Percentiles rank a stretch among this genome's conserved stretches.
phyloP scores from a whole-genome alignment of 2,329 filamentous ascomycete species.

The Lomentospora prolificans region DNA sequence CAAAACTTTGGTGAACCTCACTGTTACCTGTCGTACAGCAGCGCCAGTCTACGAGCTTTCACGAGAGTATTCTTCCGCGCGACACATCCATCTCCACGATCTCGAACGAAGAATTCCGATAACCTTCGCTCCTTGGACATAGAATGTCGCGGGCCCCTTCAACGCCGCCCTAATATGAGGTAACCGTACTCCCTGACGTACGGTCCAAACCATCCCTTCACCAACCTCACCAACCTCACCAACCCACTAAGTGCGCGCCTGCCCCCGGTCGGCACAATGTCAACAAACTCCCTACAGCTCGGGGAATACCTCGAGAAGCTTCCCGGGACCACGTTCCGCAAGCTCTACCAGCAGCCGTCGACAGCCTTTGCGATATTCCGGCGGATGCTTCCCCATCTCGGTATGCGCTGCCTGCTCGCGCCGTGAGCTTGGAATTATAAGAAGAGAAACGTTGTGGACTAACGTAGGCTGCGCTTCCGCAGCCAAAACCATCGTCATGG shows the following conservation, averaged over 20 bases:
- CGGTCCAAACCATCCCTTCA: background rate
- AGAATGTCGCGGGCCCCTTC: background rate
- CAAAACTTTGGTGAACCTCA: background rate
- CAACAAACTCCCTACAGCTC: conserved; percentile 41
- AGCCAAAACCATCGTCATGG: conserved; percentile 96
- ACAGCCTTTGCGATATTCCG: conserved; percentile 92
- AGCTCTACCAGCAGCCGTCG: conserved; percentile 91
- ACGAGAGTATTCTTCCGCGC: background rate
- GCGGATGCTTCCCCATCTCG: conserved; percentile 89
- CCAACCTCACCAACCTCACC: background rate
- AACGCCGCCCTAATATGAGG: background rate
- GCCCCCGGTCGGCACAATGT: conserved; percentile 31
- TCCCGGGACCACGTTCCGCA: conserved; percentile 78
- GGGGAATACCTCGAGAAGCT: conserved; percentile 92
- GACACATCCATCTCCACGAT: background rate
- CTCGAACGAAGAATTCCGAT: background rate
- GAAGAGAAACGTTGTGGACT: background rate
- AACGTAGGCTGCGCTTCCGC: conserved; percentile 5
- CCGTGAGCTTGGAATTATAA: background rate
- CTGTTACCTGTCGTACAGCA: background rate
- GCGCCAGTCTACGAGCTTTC: background rate
- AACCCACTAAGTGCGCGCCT: too few species aligned
- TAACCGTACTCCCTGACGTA: background rate
- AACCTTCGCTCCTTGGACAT: background rate
- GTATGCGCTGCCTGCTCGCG: conserved; percentile 33